Base-by-base conservation (phyloP, 306 rosid genomes). In the Rubus parviflorus region DNA sequence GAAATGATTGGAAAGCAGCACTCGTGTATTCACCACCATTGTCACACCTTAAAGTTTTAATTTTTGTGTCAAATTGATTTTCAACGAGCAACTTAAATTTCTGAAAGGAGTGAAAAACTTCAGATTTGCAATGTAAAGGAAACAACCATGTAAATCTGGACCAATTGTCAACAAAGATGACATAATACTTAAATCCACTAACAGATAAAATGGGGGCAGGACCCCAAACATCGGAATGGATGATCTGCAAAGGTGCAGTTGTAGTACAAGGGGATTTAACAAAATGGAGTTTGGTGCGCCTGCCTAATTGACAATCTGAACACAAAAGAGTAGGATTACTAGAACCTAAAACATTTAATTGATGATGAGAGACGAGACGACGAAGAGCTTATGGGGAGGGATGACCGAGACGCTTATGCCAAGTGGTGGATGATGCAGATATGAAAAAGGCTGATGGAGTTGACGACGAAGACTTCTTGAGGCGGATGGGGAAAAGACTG, bases 171-270 rank as follows among this genome's bases (percentile, higher is more conserved):
- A 53, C 1, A n/a, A 56, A 56, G 9, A 4, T 8, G 8, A 73
- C 15, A 5, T 53, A 73, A 4, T 41, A 73, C 19, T n/a, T 8
- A 42, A 17, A 54, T 19, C 77, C 56, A 40, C n/a, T 51, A 15
- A 37, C 9, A 1, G 56, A 72, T 3, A 53, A 38, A 6, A 19
- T 19, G 8, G 65, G 8, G 6, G 65, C 54, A 16, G 37, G 63
- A 6, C 63, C 75, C 75, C 46, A 48, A 2, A 71, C 15, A 49
- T 71, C 75, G 23, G 62, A 47, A 12, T 71, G 75, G 3, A 49
- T 41, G 1, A 71, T 25, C 17, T 72, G 8, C 12, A 51, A 35
- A 1, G 65, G 65, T 25, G 38, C 2, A 9, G 22, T 5, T 4
- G 19, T 23, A 11, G 7, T 8, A 8, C 46, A 11, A 14, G 3